phyloP scores from a whole-genome alignment of 1,284 basidiomycete genomes.

The Ustilago cynodontis region DNA sequence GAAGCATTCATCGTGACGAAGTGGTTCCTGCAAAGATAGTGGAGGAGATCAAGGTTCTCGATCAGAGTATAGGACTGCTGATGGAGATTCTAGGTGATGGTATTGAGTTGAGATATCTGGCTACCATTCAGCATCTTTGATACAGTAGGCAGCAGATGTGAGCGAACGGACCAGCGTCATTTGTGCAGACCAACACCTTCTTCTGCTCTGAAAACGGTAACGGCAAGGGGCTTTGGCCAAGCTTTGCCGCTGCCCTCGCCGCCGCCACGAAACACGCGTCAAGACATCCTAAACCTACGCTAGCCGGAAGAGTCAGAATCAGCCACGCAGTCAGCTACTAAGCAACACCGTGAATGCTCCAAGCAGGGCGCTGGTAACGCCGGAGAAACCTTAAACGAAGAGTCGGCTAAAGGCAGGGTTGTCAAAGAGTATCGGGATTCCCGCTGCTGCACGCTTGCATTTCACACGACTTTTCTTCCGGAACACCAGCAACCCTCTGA shows the following conservation, averaged over 20 bases:
- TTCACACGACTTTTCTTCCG: constrained; percentile 29
- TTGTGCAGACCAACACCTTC: neutral
- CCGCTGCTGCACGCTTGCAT: constrained; percentile 24
- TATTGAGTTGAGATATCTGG: neutral
- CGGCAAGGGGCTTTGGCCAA: neutral
- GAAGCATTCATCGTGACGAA: constrained; percentile 32
- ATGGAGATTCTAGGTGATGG: neutral
- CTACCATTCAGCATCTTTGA: neutral
- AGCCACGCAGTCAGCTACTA: neutral
- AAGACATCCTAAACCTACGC: neutral
- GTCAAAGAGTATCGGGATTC: constrained; percentile 3
- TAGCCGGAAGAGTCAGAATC: neutral
- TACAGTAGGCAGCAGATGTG: neutral
- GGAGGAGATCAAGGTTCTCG: neutral
- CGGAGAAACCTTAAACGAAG: neutral
- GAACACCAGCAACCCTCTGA: neutral
- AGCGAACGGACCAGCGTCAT: constrained; percentile 6
- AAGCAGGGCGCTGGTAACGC: neutral
- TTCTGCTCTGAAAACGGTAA: neutral
- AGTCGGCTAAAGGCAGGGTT: neutral
- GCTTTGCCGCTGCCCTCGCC: neutral
- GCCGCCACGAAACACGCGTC: constrained; percentile 4
- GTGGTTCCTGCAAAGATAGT: neutral
- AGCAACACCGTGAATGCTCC: constrained; percentile 1
- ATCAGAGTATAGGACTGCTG: neutral